Percentiles rank a stretch among this genome's conserved stretches.
phyloP scores from a whole-genome alignment of 2,329 filamentous ascomycete genomes.

The Diplocarpon rosae region DNA sequence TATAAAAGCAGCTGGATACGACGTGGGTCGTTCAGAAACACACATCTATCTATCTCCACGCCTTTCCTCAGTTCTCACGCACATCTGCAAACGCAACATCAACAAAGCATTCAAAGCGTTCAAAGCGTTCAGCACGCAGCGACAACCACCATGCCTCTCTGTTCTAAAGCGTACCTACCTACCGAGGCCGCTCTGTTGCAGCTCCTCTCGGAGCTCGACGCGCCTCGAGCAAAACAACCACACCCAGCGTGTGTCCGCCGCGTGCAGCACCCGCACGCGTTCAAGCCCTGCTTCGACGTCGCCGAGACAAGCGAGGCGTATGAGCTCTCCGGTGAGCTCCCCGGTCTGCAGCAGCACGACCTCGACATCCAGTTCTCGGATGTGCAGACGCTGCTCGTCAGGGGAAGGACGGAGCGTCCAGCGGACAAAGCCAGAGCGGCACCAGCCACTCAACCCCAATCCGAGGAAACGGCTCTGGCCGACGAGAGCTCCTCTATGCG shows the following conservation, averaged over 20 bases:
- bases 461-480: constrained; percentile 8
- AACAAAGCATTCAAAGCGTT: constrained; percentile 1
- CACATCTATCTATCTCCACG: constrained; percentile 6
- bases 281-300: constrained; percentile 68
- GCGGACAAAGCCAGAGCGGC: constrained; percentile 44
- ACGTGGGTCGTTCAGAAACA: constrained; percentile 17
- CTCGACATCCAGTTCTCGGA: constrained; percentile 70
- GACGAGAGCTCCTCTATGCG: constrained; percentile 24
- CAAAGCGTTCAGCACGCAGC: too few species aligned
- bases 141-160: constrained; percentile 22
- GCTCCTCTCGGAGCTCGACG: constrained; percentile 49
- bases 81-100: constrained; percentile 4
- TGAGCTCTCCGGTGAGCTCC: constrained; percentile 70
- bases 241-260: constrained; percentile 9
- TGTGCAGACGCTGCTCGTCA: constrained; percentile 59
- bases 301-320: constrained; percentile 57
- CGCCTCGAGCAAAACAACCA: constrained; percentile 2
- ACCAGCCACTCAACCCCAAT: constrained; percentile 31
- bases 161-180: constrained; percentile 17
- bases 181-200: constrained; percentile 38
- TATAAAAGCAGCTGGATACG: constrained; percentile 13
- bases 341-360: constrained; percentile 60
- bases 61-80: neutral
- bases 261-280: constrained; percentile 32
- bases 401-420: constrained; percentile 39